Evolutionary conservation across 768 basidiomycete genomes (phyloP).

Genomic region (Pleurotus tuoliensis): DNA sequence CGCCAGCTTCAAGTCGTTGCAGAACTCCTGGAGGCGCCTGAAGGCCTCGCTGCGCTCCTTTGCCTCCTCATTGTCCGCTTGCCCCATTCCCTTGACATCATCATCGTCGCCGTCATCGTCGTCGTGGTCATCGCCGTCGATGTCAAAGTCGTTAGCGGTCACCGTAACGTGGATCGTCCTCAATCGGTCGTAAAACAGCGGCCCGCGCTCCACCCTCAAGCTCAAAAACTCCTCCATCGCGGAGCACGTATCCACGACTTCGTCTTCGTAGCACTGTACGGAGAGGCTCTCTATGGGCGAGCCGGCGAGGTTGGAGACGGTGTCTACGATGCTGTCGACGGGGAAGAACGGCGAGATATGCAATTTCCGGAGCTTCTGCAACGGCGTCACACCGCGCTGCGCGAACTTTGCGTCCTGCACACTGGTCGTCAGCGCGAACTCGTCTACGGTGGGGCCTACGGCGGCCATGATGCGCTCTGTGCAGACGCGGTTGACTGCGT

Average conservation of each 20-base stretch:
- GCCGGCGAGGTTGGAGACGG: conserved; percentile 52
- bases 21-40: conserved; percentile 44
- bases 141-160: conserved; percentile 26
- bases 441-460: conserved; percentile 49
- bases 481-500: conserved; percentile 48
- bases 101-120: neutral
- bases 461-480: conserved; percentile 60
- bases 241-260: conserved; percentile 56
- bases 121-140: conserved; percentile 8
- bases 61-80: conserved; percentile 30
- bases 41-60: conserved; percentile 37
- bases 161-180: conserved; percentile 45
- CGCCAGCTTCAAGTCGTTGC: conserved; percentile 41
- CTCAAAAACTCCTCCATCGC: conserved; percentile 55
- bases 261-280: conserved; percentile 58
- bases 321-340: conserved; percentile 55
- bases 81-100: conserved; percentile 1
- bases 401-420: conserved; percentile 40
- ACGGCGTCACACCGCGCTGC: conserved; percentile 39
- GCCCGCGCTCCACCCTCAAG: conserved; percentile 44
- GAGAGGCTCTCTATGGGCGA: conserved; percentile 57
- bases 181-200: conserved; percentile 47
- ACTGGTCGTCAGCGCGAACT: conserved; percentile 50
- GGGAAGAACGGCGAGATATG: conserved; percentile 63
- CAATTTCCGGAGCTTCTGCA: conserved; percentile 47